Evolutionary conservation across 805 yeast genomes (phyloP).

Genomic region (Hanseniaspora singularis): DNA sequence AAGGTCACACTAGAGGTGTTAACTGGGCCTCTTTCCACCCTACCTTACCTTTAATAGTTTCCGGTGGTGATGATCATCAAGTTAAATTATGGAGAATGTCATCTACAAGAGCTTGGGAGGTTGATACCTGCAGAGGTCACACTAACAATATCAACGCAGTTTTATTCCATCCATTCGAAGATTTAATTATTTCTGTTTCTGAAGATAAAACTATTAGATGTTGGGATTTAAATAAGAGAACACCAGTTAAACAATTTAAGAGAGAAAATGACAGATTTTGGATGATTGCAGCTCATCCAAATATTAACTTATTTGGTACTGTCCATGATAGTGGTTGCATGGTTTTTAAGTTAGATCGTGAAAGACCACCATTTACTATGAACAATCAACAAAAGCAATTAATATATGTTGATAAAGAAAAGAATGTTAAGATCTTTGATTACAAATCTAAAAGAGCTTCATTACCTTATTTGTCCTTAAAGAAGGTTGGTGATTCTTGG

Average conservation of each 20-base stretch:
- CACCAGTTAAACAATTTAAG: conserved; percentile 86
- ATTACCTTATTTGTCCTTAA: conserved; percentile 70
- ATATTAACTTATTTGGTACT: conserved; percentile 83
- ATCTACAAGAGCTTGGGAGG: conserved; percentile 97
- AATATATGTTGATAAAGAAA: conserved; percentile 67
- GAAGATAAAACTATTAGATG: conserved; percentile 94
- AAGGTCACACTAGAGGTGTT: conserved; percentile 97
- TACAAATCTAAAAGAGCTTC: conserved; percentile 51
- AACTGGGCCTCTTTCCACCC: conserved; percentile 99
- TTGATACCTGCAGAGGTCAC: conserved; percentile 96
- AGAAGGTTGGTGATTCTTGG: conserved; percentile 78
- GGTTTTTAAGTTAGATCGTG: conserved; percentile 95
- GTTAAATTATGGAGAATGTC: conserved; percentile 96
- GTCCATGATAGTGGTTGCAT: conserved; percentile 95
- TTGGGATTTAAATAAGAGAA: conserved; percentile 91
- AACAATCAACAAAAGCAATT: conserved; percentile 68
- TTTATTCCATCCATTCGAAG: conserved; percentile 86
- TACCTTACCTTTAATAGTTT: conserved; percentile 81
- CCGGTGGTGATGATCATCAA: conserved; percentile 92
- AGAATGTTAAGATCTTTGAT: conserved; percentile 73
- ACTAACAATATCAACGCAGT: conserved; percentile 84
- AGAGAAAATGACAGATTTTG: conserved; percentile 92
- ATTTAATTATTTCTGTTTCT: conserved; percentile 80
- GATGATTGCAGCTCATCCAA: conserved; percentile 81
- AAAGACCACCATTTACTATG: conserved; percentile 51